These are phyloP conservation scores for Euphorbia pulcherrima DNA, from an alignment of 345 rosid species.

Conservation along the genomic window DNA sequence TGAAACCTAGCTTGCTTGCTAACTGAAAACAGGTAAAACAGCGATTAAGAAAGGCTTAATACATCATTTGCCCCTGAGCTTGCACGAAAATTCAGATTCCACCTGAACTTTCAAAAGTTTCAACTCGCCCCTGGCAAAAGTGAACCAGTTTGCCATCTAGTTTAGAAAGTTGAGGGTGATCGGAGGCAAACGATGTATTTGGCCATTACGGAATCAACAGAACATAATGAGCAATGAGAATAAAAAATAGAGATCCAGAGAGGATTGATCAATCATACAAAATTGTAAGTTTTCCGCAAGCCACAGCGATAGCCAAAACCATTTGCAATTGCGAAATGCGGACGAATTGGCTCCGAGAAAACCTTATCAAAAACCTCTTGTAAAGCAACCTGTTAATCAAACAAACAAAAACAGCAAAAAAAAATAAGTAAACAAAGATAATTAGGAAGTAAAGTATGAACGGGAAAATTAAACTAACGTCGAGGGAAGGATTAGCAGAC, in stretches of 20 bases:
- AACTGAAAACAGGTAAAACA: constrained; percentile 32
- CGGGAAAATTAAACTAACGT: constrained; percentile 20
- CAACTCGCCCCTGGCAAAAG: too few species aligned
- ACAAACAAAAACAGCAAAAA: neutral
- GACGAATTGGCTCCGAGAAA: constrained; percentile 57
- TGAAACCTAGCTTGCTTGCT: constrained; percentile 35
- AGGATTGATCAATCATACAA: constrained; percentile 24
- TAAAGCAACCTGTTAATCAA: constrained; percentile 37
- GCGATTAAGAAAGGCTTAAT: neutral
- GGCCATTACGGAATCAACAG: too few species aligned
- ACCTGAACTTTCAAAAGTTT: too few species aligned
- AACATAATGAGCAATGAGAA: neutral
- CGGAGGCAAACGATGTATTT: too few species aligned
- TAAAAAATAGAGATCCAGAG: neutral
- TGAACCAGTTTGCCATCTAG: too few species aligned
- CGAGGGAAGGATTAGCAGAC: constrained; percentile 32
- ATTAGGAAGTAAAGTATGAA: neutral
- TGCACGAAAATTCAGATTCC: too few species aligned
- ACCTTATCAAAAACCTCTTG: constrained; percentile 58
- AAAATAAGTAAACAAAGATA: neutral
- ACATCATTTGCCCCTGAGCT: too few species aligned
- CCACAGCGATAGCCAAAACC: constrained; percentile 13
- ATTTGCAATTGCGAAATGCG: constrained; percentile 54
- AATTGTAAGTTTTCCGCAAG: constrained; percentile 17
- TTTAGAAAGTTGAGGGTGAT: too few species aligned